Evolutionary conservation across 805 yeast genomes (phyloP), one percentile per base, ranked within the genome.

Genomic region (Metschnikowia vanudenii): DNA sequence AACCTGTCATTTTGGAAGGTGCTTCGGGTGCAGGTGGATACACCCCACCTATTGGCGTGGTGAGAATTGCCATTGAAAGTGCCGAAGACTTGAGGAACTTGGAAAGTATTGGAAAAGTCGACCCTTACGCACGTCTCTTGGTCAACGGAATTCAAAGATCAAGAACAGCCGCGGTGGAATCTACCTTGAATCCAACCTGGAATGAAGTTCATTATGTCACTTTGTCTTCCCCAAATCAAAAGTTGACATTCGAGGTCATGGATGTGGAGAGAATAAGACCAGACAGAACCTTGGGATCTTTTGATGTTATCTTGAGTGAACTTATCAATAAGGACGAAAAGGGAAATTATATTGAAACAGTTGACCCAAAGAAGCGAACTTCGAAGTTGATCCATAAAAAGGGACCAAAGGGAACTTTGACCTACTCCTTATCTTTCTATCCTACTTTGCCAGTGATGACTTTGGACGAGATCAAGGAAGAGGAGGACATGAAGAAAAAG

Each of bases 31-130:
- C 87, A 18, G 81, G 84, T 55, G 94, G 92, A 42, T 92, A 90
- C 69, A 81, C 89, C n/a, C 89, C 89, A 47, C 99, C 99, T 41
- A 84, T 92, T 62, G 99, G 99, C 62, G 92, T 86, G 29, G 76
- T 91, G 5, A 82, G 97, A 60, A 74, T 94, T 24, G 73, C 78
- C 49, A 65, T 94, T 50, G 79, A 78, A 54, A 78, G 76, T 50
- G 97, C 95, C 36, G 79, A 76, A 46, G 85, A 81, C 50, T 77
- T 94, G 59, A 79, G 85, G 49, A 92, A 94, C 66, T 75, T 91
- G 67, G 97, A 92, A 65, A 85, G 80, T 45, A 75, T 94, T 49
- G 98, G 98, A 50, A 88, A 82, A 58, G 81, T 90, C 61, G 98
- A 94, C 67, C 99, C 99, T 37, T 94, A 92, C 61, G 81, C 82